Evolutionary conservation across 495 filamentous ascomycete genomes (phyloP), one percentile per base, ranked within the genome.

Genomic region (Talaromyces stipitatus): DNA sequence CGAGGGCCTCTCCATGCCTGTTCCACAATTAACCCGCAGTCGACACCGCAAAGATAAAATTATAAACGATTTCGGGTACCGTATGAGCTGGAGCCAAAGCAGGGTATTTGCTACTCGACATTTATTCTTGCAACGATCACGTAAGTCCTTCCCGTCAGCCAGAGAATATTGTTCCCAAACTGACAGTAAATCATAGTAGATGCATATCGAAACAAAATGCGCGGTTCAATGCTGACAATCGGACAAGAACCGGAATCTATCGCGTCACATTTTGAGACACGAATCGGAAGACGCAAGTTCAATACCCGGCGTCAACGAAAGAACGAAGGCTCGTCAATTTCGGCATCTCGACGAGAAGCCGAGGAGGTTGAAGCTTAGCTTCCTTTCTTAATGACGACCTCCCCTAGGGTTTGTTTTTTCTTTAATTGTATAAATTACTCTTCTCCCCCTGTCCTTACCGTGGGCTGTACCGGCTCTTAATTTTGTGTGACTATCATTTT

Each of bases 1-100:
- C 14, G 91, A 96, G 55, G 87, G 86, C 2, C 87, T 91, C 51
- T 82, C 86, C 51, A 75, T 95, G 33, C 80, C 83, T 0, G 85
- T 92, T 20, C 92, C 92, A 20, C 78, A 83, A 43, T 79, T 91
- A 60, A 83, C 83, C 18, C 79, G 78, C 54, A 72, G 76, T 41
- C 80, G 82, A 52, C 82, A 88, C 50, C 81, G 75, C 41, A 92
- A 90, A 71, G 92, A 98, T 66, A 81, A 91, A 4, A 75, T 87
- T 50, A 67, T 98, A 60, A 98, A 98, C 64, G 91, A 97, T 65
- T 68, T 97, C 48, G 94, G 91, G 0, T 97, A 95, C 64, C 82
- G 92, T 14, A 95, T 98, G 85, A 89, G 87, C 43, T 98, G 94
- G 94, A 83, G 88, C 50, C 92, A 96, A 71, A 91, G 90, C 66